A percentile compares a stretch with the other conserved stretches of the same genome.
Conservation (phyloP, 768 basidiomycete species). For the Termitomyces eurrhizus region DNA sequence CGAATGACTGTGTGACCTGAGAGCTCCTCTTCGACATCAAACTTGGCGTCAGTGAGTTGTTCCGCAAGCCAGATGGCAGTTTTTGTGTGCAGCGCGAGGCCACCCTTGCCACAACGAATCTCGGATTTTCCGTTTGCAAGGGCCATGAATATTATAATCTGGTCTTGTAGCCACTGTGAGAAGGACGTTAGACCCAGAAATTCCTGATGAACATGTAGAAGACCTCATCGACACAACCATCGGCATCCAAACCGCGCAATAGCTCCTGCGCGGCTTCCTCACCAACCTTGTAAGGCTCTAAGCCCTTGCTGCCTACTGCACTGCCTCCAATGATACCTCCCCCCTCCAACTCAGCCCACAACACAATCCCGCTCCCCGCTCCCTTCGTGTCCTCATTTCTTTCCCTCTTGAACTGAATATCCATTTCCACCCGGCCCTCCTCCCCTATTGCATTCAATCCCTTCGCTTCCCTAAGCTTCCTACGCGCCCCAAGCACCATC, state of each 20-base stretch:
- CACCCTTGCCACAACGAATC: slow-evolving; percentile 50
- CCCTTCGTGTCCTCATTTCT: slow-evolving; percentile 44
- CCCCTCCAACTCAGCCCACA: slow-evolving; percentile 72
- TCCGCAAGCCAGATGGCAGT: slow-evolving; percentile 76
- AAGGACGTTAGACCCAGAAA: not conserved
- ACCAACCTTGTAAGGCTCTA: slow-evolving; percentile 45
- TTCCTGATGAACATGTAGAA: not conserved
- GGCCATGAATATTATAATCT: slow-evolving; percentile 75
- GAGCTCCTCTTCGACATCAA: slow-evolving; percentile 44
- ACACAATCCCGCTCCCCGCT: slow-evolving; percentile 64
- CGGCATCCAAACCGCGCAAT: slow-evolving; percentile 52
- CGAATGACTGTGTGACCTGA: slow-evolving; percentile 41
- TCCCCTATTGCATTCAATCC: slow-evolving; percentile 10
- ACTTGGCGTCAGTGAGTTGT: slow-evolving; percentile 63
- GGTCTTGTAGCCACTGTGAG: slow-evolving; percentile 54
- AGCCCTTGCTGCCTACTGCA: slow-evolving; percentile 53
- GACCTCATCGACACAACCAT: slow-evolving; percentile 75
- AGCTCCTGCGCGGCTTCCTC: slow-evolving; percentile 59
- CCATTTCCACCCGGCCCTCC: slow-evolving; percentile 26
- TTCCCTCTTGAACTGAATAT: slow-evolving; percentile 37
- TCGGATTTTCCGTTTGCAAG: slow-evolving; percentile 62
- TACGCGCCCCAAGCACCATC: slow-evolving; percentile 53
- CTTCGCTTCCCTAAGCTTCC: slow-evolving; percentile 32
- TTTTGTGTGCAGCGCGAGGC: slow-evolving; percentile 63
- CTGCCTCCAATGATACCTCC: slow-evolving; percentile 67